phyloP scores from a whole-genome alignment of 208 protist species.

The Kentomonas sorsogonicus region DNA sequence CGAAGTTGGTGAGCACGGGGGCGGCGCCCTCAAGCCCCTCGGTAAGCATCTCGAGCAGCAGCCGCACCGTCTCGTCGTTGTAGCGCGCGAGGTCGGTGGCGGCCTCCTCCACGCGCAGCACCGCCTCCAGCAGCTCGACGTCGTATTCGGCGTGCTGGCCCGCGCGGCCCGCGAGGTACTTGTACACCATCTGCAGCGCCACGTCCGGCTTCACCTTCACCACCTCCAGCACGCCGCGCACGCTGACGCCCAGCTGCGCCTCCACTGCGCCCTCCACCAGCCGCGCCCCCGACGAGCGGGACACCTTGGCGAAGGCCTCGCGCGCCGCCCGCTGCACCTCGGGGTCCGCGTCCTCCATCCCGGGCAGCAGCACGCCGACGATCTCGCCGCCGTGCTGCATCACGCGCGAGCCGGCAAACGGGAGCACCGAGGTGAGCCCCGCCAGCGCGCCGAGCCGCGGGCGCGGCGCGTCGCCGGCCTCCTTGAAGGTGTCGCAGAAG shows the following conservation, averaged over 20 bases:
- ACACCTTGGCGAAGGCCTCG: slow-evolving; percentile 73
- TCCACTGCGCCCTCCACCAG: slow-evolving; percentile 83
- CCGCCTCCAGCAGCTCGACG: slow-evolving; percentile 70
- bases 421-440: slow-evolving; percentile 57
- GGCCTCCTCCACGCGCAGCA: slow-evolving; percentile 80
- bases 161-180: slow-evolving; percentile 42
- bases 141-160: slow-evolving; percentile 50
- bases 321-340: slow-evolving; percentile 76
- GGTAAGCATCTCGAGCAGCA: slow-evolving; percentile 61
- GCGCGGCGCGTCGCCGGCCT: slow-evolving; percentile 39
- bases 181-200: slow-evolving; percentile 79
- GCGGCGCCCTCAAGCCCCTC: slow-evolving; percentile 54
- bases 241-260: slow-evolving; percentile 76
- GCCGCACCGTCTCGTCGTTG: slow-evolving; percentile 42
- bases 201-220: slow-evolving; percentile 84
- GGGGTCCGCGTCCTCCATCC: slow-evolving; percentile 79
- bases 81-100: slow-evolving; percentile 65
- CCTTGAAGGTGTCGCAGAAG: slow-evolving; percentile 70
- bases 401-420: slow-evolving; percentile 56
- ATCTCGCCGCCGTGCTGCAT: slow-evolving; percentile 78
- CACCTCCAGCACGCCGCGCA: slow-evolving; percentile 86
- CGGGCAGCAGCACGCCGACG: slow-evolving; percentile 81
- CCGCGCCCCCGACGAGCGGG: slow-evolving; percentile 57
- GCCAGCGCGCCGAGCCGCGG: slow-evolving; percentile 70
- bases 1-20: slow-evolving; percentile 57